These are phyloP conservation scores for Styphnolobium japonicum DNA, from an alignment of 306 rosid species.

Conservation along the genomic window DNA sequence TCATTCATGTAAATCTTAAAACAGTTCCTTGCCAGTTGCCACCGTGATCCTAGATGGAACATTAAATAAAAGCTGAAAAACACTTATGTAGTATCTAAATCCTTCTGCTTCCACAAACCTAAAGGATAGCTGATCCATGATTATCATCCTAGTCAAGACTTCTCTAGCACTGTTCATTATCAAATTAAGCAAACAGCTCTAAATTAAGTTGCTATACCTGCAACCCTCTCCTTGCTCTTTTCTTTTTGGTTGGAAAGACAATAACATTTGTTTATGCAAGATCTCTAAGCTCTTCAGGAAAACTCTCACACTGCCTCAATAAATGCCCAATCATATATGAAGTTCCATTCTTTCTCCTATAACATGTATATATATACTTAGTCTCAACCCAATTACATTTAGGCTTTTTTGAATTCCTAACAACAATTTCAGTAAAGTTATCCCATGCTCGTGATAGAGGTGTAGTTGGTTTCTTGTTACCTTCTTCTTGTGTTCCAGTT, in stretches of 20 bases:
- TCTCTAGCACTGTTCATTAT: neutral
- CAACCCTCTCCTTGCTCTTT: neutral
- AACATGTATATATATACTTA: neutral
- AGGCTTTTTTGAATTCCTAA: neutral
- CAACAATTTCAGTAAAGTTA: neutral
- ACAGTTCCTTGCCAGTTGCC: neutral
- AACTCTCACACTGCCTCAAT: neutral
- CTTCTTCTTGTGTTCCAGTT: neutral
- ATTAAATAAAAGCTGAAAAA: neutral
- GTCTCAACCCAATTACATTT: neutral
- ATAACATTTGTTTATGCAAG: neutral
- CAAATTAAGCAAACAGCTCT: neutral
- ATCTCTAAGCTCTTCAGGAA: neutral
- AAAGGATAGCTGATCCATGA: neutral
- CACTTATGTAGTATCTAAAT: neutral
- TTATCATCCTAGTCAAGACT: neutral
- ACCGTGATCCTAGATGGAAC: neutral
- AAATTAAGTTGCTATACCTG: neutral
- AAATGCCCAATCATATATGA: neutral
- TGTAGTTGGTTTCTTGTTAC: constrained; percentile 1
- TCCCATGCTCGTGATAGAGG: neutral
- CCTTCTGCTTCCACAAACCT: neutral
- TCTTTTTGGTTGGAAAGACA: neutral
- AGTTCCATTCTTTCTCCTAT: neutral
- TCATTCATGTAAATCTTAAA: neutral